These are phyloP conservation scores for Teratosphaeriaceae sp. DNA, from an alignment of 2,329 filamentous ascomycete genomes.

Conservation along the genomic window DNA sequence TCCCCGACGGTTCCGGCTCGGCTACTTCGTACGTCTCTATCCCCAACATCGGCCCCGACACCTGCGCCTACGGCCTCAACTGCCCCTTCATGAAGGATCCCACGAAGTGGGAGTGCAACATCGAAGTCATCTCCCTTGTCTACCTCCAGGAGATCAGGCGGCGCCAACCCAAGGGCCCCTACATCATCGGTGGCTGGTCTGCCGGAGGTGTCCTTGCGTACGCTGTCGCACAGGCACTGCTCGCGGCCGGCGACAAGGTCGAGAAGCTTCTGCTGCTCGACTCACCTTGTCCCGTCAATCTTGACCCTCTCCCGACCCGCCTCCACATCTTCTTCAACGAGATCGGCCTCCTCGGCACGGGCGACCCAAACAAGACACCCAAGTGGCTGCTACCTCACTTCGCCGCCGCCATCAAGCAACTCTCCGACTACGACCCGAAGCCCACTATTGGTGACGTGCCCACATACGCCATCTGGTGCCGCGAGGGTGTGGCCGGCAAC, in stretches of 20 bases:
- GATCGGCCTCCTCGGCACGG: conserved; percentile 39
- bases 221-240: conserved; percentile 11
- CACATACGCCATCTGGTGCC: conserved; percentile 27
- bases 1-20: conserved; percentile 43
- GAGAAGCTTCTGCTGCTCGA: conserved; percentile 27
- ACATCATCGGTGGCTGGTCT: conserved; percentile 31
- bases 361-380: conserved; percentile 6
- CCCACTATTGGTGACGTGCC: conserved; percentile 35
- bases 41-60: conserved; percentile 33
- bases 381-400: conserved; percentile 49
- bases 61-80: conserved; percentile 41
- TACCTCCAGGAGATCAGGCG: conserved; percentile 31
- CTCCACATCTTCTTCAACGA: conserved; percentile 45
- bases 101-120: conserved; percentile 8
- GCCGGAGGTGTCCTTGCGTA: conserved; percentile 18
- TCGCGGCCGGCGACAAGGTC: conserved; percentile 13
- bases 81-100: conserved; percentile 28
- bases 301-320: conserved; percentile 57
- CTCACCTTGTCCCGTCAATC: conserved; percentile 17
- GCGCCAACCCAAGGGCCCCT: conserved; percentile 23
- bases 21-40: conserved; percentile 41
- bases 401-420: conserved; percentile 41
- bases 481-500: conserved; percentile 37
- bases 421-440: conserved; percentile 36
- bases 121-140: conserved; percentile 5